These are phyloP conservation scores for Ceriops tagal DNA, from an alignment of 345 rosid genomes.

Conservation along the genomic window DNA sequence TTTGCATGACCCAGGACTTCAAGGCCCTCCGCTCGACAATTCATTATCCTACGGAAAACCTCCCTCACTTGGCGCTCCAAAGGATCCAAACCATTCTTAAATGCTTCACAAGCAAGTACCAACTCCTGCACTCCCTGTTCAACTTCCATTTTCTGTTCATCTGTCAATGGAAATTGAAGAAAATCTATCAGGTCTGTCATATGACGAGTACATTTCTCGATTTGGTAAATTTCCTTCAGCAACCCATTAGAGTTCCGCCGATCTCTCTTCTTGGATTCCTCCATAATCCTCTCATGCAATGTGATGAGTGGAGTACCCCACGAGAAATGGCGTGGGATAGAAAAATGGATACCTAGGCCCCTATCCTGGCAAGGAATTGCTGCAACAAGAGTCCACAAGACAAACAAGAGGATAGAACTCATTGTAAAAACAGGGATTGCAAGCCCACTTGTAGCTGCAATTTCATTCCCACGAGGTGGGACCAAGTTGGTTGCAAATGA, in stretches of 20 bases:
- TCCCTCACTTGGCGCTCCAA: conserved; percentile 38
- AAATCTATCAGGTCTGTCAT: conserved; percentile 34
- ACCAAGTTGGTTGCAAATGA: conserved; percentile 27
- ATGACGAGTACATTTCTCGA: conserved; percentile 25
- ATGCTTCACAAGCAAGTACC: conserved; percentile 22
- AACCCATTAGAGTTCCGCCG: conserved; percentile 25
- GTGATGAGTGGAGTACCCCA: conserved; percentile 25
- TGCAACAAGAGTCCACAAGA: conserved; percentile 40
- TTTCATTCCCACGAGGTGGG: conserved; percentile 32
- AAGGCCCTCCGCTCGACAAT: conserved; percentile 34
- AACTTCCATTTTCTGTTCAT: conserved; percentile 27
- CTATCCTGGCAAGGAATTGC: conserved; percentile 48
- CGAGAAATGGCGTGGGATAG: conserved; percentile 25
- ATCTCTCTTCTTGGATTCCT: conserved; percentile 38
- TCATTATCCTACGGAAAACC: conserved; percentile 35
- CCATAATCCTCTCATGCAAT: conserved; percentile 36
- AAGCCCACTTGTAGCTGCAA: conserved; percentile 36
- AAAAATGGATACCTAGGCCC: conserved; percentile 28
- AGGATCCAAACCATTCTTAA: conserved; percentile 36
- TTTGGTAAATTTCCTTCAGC: conserved; percentile 35
- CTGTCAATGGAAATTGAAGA: conserved; percentile 28
- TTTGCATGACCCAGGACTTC: conserved; percentile 15
- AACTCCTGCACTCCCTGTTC: conserved; percentile 26
- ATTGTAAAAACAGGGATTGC: conserved; percentile 30
- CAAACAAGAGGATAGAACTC: conserved; percentile 31